Base-by-base conservation (phyloP, 306 rosid species). In the Castanospermum australe region DNA sequence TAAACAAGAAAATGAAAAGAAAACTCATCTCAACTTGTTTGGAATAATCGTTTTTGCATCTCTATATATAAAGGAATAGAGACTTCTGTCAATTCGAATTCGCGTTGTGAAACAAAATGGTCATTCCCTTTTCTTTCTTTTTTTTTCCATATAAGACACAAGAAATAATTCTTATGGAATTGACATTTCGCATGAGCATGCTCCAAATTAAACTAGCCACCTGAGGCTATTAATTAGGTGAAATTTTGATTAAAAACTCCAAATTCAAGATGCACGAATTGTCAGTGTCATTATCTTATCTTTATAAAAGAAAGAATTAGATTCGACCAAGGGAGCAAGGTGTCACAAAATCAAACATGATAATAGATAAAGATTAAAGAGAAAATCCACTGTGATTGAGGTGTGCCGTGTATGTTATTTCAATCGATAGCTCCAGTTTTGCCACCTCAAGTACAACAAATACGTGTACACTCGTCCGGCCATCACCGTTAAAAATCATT, bases 401-500 rank as follows among this genome's bases (percentile, higher is more conserved):
- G 28, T 13, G 20, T 41, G 24, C 33, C 15, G 2, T 33, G 44
- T 38, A 36, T 35, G 15, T n/a, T n/a, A 30, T 30, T 59, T 64
- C 41, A 73, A n/a, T 5, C 8, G 0, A 20, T 15, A 44, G 21
- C 62, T 39, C 71, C 22, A 75, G 13, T 73, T 52, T 39, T 41
- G 56, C 54, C 30, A 74, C 33, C 69, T 28, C 79, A 14, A 39
- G 52, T 35, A 39, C 73, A 38, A 39, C 62, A 60, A 13, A 1
- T 1, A 6, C 21, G 71, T 33, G 71, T 35, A 10, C 56, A 28
- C 21, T 28, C n/a, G 33, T 35, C 22, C 64, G 61, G 32, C 38
- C 59, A 41, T 33, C 41, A 61, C 75, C 70, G 36, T 54, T 54
- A 61, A n/a, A 62, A 20, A 12, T 33, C 78, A 35, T 54, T 72